Conservation (phyloP, 2,329 filamentous ascomycete genomes). For the Fusarium sp. region DNA sequence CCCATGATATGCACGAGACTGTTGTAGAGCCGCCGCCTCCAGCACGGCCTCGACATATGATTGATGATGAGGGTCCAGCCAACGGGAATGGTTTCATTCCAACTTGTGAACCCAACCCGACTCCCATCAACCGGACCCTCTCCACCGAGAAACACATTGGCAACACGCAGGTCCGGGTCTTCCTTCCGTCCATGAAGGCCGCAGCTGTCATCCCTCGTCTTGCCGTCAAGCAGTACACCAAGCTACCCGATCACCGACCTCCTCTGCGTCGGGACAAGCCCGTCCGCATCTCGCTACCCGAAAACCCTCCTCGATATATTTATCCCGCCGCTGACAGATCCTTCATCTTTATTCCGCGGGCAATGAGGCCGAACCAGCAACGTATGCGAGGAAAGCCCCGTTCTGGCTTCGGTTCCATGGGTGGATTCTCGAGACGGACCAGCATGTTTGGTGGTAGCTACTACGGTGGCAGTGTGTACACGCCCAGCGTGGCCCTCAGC, state of each 20-base stretch:
- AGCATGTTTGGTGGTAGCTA: slow-evolving; percentile 80
- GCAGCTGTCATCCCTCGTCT: slow-evolving; percentile 80
- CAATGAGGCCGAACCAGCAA: slow-evolving; percentile 92
- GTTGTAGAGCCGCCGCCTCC: slow-evolving; percentile 60
- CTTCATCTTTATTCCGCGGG: slow-evolving; percentile 97
- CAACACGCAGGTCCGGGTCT: slow-evolving; percentile 86
- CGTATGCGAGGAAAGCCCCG: slow-evolving; percentile 77
- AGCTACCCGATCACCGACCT: slow-evolving; percentile 92
- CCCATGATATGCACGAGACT: slow-evolving; percentile 92
- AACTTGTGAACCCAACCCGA: slow-evolving; percentile 68
- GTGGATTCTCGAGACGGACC: slow-evolving; percentile 80
- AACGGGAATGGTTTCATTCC: slow-evolving; percentile 67
- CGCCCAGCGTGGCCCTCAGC: slow-evolving; percentile 88
- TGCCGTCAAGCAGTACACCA: slow-evolving; percentile 90
- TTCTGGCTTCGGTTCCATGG: slow-evolving; percentile 76
- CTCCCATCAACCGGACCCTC: slow-evolving; percentile 79
- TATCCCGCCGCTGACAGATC: slow-evolving; percentile 91
- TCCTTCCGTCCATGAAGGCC: slow-evolving; percentile 79
- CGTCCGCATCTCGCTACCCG: slow-evolving; percentile 90
- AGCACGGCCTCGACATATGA: slow-evolving; percentile 57
- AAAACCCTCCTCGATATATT: slow-evolving; percentile 84
- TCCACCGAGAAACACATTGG: slow-evolving; percentile 87
- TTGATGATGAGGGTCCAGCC: slow-evolving; percentile 62
- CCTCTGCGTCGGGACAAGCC: slow-evolving; percentile 96
- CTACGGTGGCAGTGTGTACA: slow-evolving; percentile 84